Conservation (phyloP, 2,329 filamentous ascomycete species). For the Cadophora sp. region DNA sequence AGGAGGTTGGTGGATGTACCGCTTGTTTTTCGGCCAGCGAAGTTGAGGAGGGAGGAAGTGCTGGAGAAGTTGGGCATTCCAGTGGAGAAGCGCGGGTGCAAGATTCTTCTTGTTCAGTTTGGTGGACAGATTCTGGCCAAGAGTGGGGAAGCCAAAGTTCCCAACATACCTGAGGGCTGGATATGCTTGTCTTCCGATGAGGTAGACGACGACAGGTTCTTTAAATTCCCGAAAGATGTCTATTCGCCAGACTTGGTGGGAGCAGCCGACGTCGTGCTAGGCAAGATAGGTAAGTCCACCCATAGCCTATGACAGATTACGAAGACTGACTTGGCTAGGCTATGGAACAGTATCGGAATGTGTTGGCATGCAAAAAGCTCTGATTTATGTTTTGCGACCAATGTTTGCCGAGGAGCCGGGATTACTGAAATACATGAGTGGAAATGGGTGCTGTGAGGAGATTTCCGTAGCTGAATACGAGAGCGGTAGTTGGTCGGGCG, state of each 20-base stretch:
- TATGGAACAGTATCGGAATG: constrained; percentile 20
- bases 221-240: constrained; percentile 13
- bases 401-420: constrained; percentile 18
- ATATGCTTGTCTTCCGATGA: constrained; percentile 11
- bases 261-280: constrained; percentile 10
- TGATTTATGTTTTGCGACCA: constrained; percentile 16
- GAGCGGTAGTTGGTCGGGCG: not conserved
- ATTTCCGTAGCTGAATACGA: constrained; percentile 13
- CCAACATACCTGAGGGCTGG: constrained; percentile 10
- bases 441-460: constrained; percentile 9
- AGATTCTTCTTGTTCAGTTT: constrained; percentile 15
- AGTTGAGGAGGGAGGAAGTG: not conserved
- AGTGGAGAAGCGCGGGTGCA: not conserved
- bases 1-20: constrained; percentile 4
- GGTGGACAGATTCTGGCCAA: not conserved
- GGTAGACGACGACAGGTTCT: constrained; percentile 11
- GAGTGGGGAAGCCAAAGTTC: not conserved
- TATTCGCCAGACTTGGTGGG: constrained; percentile 16
- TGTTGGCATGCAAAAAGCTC: constrained; percentile 16
- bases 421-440: constrained; percentile 6
- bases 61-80: constrained; percentile 4
- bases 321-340: not conserved
- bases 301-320: no score
- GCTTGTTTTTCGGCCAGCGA: constrained; percentile 13
- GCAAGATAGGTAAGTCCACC: constrained; percentile 7